Evolutionary conservation across 2,329 filamentous ascomycete genomes (phyloP).

Genomic region (Juglanconis sp.): DNA sequence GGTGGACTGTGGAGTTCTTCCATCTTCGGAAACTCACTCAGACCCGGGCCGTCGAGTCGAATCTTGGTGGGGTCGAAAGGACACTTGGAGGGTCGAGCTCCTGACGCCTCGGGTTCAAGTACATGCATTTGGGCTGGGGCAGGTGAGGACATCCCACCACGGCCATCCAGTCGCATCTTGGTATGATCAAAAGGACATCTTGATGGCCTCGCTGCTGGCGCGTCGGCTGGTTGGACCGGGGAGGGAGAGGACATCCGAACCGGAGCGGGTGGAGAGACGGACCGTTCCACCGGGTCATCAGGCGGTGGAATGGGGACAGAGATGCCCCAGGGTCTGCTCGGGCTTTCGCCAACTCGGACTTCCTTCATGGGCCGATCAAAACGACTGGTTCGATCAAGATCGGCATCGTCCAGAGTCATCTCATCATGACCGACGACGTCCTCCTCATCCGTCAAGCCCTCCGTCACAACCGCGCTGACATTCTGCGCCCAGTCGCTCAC

Average conservation of each 20-base stretch:
- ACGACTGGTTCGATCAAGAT: conserved; percentile 64
- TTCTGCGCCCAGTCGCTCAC: conserved; percentile 85
- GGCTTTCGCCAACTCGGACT: conserved; percentile 88
- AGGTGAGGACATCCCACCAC: conserved; percentile 44
- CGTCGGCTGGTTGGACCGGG: conserved; percentile 22
- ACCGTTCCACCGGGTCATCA: conserved; percentile 48
- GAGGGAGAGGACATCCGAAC: conserved; percentile 45
- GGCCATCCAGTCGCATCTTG: conserved; percentile 22
- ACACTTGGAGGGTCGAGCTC: conserved; percentile 44
- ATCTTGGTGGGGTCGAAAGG: conserved; percentile 46
- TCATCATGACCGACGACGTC: conserved; percentile 36
- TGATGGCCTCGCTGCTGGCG: conserved; percentile 24
- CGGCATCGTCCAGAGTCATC: conserved; percentile 39
- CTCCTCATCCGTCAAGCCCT: conserved; percentile 24
- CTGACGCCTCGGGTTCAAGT: conserved; percentile 22
- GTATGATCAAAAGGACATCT: conserved; percentile 56
- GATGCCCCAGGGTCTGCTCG: conserved; percentile 91
- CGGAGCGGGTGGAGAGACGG: conserved; percentile 55
- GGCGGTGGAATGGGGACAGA: conserved; percentile 46
- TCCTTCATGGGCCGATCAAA: conserved; percentile 87
- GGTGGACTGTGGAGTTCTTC: conserved; percentile 17
- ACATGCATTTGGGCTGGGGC: conserved; percentile 51
- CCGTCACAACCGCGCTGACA: conserved; percentile 56
- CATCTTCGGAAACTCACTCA: conserved; percentile 16
- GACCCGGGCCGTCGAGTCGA: conserved; percentile 12